Base-by-base conservation (phyloP, 164 flowering plant genomes). In the Malania oleifera region DNA sequence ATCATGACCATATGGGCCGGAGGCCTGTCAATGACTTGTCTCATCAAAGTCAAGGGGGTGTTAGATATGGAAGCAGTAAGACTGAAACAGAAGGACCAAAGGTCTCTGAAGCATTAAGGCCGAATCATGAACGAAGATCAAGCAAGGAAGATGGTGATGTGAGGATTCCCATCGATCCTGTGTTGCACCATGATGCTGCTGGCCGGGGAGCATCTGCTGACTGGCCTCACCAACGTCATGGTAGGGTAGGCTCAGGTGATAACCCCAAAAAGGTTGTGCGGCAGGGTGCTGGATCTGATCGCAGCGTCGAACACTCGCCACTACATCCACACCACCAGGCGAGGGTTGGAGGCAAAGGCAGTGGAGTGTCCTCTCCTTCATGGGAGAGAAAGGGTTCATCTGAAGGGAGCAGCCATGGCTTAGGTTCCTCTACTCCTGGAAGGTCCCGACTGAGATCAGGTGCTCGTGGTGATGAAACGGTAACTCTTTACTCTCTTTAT, bases 271-370 rank as follows among this genome's bases (percentile, higher is more conserved):
- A 65, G 51, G 40, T 37, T 27, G 44, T 51, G 12, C 57, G 75
- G 60, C 43, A 24, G 17, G 63, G 69, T 64, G 73, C 48, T 38
- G 80, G 74, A 17, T 57, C 72, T 28, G 76, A 77, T 28, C 75
- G 69, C 15, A 78, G 78, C 57, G 47, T 66, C 34, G 85, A 78
- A 2, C 75, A 59, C 1, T 71, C 86, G 28, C 81, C 86, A 12
- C 66, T 70, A 2, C 78, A 77, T 52, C 77, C 72, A 24, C 72
- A 65, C 25, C 24, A 75, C 52, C 73, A 69, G 60, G 65, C 60
- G 26, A 71, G 64, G 61, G 27, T 39, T 61, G 69, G 69, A 53
- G 74, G 69, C 15, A 77, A 62, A 64, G 69, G 66, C 45, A 61
- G 48, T 55, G 77, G 57, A 14, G 62, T 69, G 9, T 54, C 73